A percentile compares a stretch with the other conserved stretches of the same genome.
Evolutionary conservation across 208 protist species (phyloP).

Genomic region (Wallacemonas sp.): DNA sequence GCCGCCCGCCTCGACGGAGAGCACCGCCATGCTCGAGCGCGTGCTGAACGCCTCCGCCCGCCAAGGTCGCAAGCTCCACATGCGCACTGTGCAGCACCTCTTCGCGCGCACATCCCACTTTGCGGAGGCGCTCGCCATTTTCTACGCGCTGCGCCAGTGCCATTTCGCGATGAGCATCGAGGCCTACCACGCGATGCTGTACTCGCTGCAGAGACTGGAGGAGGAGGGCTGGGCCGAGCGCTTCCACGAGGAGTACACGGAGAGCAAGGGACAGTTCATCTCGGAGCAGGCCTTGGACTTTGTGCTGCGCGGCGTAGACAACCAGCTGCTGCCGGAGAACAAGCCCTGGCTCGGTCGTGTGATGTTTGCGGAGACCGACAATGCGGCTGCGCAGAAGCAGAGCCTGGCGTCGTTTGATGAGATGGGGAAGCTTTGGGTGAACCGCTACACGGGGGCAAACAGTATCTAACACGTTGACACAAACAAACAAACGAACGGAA

Average conservation of each 20-base stretch:
- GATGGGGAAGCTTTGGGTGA: slow-evolving; percentile 69
- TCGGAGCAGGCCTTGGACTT: slow-evolving; percentile 90
- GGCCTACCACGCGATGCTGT: slow-evolving; percentile 92
- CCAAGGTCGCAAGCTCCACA: slow-evolving; percentile 65
- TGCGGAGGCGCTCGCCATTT: slow-evolving; percentile 82
- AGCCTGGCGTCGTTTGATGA: slow-evolving; percentile 55
- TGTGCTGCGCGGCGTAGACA: slow-evolving; percentile 78
- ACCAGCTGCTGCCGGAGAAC: slow-evolving; percentile 87
- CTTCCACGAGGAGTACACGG: slow-evolving; percentile 72
- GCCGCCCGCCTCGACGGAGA: slow-evolving; percentile 16
- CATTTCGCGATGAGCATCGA: slow-evolving; percentile 91
- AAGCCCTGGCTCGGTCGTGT: slow-evolving; percentile 90
- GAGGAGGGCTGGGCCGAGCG: slow-evolving; percentile 87
- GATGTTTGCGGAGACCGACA: slow-evolving; percentile 83
- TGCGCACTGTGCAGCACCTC: slow-evolving; percentile 87
- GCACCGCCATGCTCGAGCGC: slow-evolving; percentile 54
- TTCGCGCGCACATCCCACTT: slow-evolving; percentile 80
- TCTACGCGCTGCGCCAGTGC: slow-evolving; percentile 81
- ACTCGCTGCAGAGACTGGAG: slow-evolving; percentile 87
- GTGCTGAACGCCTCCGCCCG: slow-evolving; percentile 62
- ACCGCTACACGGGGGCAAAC: slow-evolving; percentile 56
- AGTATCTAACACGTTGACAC: slow-evolving; percentile 1
- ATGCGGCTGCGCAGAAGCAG: slow-evolving; percentile 47
- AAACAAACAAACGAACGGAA: slow-evolving; percentile 1
- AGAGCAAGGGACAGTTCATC: slow-evolving; percentile 12